Conservation (phyloP, 805 yeast species). For the Barnettozyma californica region DNA sequence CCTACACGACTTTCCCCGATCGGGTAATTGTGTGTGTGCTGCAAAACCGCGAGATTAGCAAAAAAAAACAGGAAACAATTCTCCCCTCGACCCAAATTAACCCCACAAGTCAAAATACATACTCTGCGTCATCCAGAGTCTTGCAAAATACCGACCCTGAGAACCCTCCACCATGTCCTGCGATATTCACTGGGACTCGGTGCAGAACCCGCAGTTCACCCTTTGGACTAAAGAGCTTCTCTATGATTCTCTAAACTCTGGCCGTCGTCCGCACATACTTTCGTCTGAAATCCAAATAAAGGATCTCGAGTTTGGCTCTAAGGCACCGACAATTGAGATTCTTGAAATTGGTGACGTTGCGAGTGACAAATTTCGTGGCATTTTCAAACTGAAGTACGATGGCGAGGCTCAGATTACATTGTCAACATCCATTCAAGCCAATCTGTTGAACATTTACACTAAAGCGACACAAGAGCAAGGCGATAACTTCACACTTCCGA, state of each 20-base stretch:
- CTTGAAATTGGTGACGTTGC: constrained; percentile 80
- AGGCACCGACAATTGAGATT: constrained; percentile 72
- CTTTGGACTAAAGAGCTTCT: constrained; percentile 59
- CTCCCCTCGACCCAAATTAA: neutral
- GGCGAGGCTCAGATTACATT: constrained; percentile 75
- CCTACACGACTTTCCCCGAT: neutral
- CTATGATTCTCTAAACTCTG: constrained; percentile 69
- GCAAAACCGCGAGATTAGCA: neutral
- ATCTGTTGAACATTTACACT: constrained; percentile 65
- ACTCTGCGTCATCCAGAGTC: neutral
- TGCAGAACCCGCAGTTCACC: constrained; percentile 59
- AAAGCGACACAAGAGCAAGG: constrained; percentile 24
- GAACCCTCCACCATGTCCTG: constrained; percentile 52
- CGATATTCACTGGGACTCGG: constrained; percentile 69
- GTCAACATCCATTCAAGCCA: constrained; percentile 79
- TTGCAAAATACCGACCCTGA: neutral
- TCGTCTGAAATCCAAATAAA: constrained; percentile 65
- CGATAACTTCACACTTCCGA: constrained; percentile 57
- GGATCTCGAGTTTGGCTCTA: constrained; percentile 67
- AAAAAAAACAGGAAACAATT: too few species aligned
- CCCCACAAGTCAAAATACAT: neutral
- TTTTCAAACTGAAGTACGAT: constrained; percentile 67
- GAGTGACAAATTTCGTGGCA: constrained; percentile 71
- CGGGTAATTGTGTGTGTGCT: neutral
- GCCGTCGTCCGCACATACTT: constrained; percentile 62